Evolutionary conservation across 2,329 filamentous ascomycete genomes (phyloP), one percentile per base, ranked within the genome.

Genomic region (Hypoxylon sp.): DNA sequence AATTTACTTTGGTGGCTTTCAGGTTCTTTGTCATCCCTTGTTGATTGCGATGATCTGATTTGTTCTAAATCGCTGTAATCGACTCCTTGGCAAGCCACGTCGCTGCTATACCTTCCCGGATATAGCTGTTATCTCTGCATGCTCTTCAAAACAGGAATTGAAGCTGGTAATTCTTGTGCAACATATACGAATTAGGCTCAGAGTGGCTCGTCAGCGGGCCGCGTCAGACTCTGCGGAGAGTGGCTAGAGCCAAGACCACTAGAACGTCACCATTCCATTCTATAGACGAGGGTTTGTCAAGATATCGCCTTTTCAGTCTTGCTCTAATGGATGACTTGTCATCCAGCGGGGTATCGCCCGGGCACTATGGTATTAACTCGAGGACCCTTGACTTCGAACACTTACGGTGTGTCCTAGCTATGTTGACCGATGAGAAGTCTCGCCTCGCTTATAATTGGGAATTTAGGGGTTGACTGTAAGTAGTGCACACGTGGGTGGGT

Each of bases 21-120:
- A 29, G 17, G 27, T 47, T 32, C 29, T 39, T 10, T 35, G 27
- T 52, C 17, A 39, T 52, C 44, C 35, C 53, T 63, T 57, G 35
- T 35, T 52, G 31, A 13, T 15, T 51, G 19, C 17, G 29, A 31
- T 24, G 19, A 21, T 53, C 42, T 56, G 60, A 63, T 63, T 63
- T 39, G 60, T 27, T 37, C 44, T 3, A 21, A 19, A 7, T 17
- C 44, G n/a, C 39, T 46, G 48, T 46, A 32, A 44, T 46, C 35
- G 21, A 19, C 42, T 19, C 35, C 60, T 63, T 63, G 60, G 60
- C 60, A 63, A 63, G 60, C 60, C 60, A 63, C 52, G 53, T 63
- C 46, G 46, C 56, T 42, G 37, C 17, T 19, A 52, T 53, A 47
- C 39, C 32, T n/a, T 37, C 10, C 24, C n/a, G 13, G 44, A 29